Evolutionary conservation across 2,329 filamentous ascomycete species (phyloP).

Genomic region (Apiospora pterosperma): DNA sequence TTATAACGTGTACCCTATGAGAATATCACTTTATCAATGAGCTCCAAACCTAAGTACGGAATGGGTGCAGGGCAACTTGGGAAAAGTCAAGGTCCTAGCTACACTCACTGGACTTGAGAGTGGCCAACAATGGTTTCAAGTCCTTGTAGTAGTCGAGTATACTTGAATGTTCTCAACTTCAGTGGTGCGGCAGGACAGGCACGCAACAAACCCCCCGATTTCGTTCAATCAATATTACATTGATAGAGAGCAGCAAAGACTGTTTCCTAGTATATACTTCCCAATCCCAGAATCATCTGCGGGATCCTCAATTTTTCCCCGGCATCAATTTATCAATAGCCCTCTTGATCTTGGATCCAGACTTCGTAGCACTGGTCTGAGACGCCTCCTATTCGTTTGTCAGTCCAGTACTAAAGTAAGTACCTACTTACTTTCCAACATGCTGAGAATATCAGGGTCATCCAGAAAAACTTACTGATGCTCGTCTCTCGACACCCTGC

Average conservation of each 20-base stretch:
- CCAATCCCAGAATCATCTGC: neutral
- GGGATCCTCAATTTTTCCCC: neutral
- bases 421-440: neutral
- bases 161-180: neutral
- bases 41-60: too few relatives aligned
- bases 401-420: neutral
- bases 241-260: neutral
- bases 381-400: neutral
- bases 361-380: conserved; percentile 2
- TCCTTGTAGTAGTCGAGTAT: neutral
- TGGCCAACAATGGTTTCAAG: neutral
- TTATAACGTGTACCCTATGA: neutral
- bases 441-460: neutral
- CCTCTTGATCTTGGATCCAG: conserved; percentile 3
- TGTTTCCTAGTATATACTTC: neutral
- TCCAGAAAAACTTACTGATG: neutral
- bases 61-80: too few relatives aligned
- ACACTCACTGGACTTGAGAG: too few relatives aligned
- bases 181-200: neutral
- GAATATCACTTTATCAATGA: too few relatives aligned
- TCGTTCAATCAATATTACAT: neutral
- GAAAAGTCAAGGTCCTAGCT: too few relatives aligned
- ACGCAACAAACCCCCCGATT: neutral
- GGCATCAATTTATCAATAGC: conserved; percentile 1
- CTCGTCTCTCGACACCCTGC: conserved; percentile 1